Base-by-base conservation (phyloP, 495 filamentous ascomycete species). In the Trichoderma reesei region DNA sequence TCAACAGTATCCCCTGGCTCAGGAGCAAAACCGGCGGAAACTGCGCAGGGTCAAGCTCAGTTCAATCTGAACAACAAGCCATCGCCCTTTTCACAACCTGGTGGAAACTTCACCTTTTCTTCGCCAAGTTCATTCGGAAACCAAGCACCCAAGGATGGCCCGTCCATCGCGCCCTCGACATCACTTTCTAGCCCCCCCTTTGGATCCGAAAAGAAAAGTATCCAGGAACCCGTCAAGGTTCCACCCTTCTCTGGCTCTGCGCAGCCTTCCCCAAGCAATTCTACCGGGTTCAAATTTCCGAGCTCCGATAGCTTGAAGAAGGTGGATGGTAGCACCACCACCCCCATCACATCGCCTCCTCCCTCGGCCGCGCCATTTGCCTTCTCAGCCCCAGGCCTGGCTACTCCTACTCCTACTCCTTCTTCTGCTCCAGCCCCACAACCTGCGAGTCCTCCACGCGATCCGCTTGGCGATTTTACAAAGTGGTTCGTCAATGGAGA, bases 401-500 rank as follows among this genome's bases (percentile, higher is more conserved):
- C 10, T 14, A 9, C 18, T 16, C 16, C 42, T 10, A 2, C 14
- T 36, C 34, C 37, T 41, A 10, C n/a, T 8, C 33, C 3, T 13
- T 26, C 39, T 41, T 9, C 14, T 33, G 51, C 20, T 9, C 51
- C 51, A 0, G 31, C 41, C 41, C 65, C 42, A 16, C 31, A 59
- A 42, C 41, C 61, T 37, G 8, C 38, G 65, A 38, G 48, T 16
- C 61, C 61, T 3, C 68, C 70, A 26, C 65, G 62, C 4, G 76
- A 81, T 51, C 62, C 67, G 5, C 72, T 80, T 66, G 72, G 67
- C 14, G 71, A 75, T 41, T 75, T 81, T 13, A 71, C 78, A 18
- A 72, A 71, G n/a, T 81, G 79, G 79, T 78, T 75, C 42, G 77
- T 79, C 61, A 65, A 68, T 31, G 79, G 71, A 13, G 79, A 81